These are phyloP conservation scores for Letharia lupina DNA, from an alignment of 495 filamentous ascomycete species.

Conservation along the genomic window DNA sequence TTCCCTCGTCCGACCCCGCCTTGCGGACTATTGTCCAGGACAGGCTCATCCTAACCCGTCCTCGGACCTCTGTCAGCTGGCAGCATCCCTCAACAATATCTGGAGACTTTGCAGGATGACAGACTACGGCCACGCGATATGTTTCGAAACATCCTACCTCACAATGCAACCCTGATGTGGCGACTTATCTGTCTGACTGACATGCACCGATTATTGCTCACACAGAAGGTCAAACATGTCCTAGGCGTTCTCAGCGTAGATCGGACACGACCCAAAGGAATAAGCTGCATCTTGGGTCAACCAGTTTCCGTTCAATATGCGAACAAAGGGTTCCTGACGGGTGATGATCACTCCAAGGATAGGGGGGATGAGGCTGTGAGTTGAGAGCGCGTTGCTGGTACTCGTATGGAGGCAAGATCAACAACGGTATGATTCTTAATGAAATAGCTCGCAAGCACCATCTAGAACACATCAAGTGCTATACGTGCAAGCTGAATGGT, in stretches of 20 bases:
- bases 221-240: neutral
- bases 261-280: neutral
- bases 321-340: too few species aligned
- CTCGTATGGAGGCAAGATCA: neutral
- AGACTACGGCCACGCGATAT: neutral
- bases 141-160: neutral
- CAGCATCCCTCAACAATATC: neutral
- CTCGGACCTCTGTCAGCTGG: neutral
- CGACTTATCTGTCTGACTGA: neutral
- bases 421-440: neutral
- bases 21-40: neutral
- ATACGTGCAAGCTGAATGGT: neutral
- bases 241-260: neutral
- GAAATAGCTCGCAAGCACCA: neutral
- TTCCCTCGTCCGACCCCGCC: neutral
- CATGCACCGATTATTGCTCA: neutral
- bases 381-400: neutral
- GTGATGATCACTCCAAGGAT: neutral
- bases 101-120: neutral
- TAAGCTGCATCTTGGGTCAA: neutral
- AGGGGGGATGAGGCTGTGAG: neutral
- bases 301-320: neutral
- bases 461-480: neutral
- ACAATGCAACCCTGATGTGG: neutral
- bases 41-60: neutral